These are phyloP conservation scores for Elongisporangium anandrum DNA, from an alignment of 352 stramenopile genomes.

Conservation along the genomic window DNA sequence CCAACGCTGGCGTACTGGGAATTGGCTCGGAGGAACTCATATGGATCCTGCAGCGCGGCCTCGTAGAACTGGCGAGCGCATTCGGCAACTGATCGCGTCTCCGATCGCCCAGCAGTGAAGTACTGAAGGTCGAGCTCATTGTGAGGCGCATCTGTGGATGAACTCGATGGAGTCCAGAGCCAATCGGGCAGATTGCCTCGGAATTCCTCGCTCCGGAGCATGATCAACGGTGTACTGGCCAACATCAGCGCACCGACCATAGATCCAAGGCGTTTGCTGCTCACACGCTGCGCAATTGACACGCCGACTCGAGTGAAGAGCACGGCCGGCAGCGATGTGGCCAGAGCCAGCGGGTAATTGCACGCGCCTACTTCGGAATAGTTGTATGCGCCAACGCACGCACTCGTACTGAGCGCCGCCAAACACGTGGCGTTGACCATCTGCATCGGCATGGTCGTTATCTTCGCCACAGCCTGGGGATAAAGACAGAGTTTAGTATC, in stretches of 20 bases:
- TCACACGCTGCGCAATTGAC: constrained; percentile 14
- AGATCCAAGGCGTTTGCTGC: constrained; percentile 12
- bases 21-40: constrained; percentile 12
- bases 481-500: not conserved
- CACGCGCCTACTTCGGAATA: constrained; percentile 14
- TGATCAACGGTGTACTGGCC: constrained; percentile 16
- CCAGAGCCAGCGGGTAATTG: constrained; percentile 19
- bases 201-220: constrained; percentile 3
- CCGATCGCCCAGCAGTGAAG: too few species aligned
- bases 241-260: constrained; percentile 19
- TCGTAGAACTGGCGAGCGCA: too few species aligned
- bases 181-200: too few species aligned
- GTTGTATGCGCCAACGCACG: constrained; percentile 15
- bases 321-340: constrained; percentile 16
- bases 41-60: constrained; percentile 1
- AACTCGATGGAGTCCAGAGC: too few species aligned
- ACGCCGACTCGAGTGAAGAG: constrained; percentile 17
- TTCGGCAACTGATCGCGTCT: too few species aligned
- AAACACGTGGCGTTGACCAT: constrained; percentile 21
- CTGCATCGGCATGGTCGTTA: constrained; percentile 19
- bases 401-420: constrained; percentile 15
- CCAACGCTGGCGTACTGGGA: constrained; percentile 12
- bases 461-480: constrained; percentile 13
- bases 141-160: too few species aligned
- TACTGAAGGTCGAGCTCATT: too few species aligned